Base-by-base conservation (phyloP, 2,329 filamentous ascomycete genomes). In the Westerdykella aurantiaca region DNA sequence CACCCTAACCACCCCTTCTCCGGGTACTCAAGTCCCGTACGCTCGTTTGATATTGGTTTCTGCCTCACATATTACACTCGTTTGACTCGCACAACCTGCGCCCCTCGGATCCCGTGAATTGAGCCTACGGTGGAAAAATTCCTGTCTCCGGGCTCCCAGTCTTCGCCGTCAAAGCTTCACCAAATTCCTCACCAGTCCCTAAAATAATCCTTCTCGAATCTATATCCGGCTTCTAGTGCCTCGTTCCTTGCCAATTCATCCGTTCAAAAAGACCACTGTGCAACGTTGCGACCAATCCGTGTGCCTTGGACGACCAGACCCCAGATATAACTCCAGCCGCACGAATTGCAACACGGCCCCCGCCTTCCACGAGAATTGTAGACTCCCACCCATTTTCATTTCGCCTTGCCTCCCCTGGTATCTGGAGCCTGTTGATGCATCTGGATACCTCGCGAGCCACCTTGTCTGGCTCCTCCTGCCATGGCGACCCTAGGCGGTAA, bases 1-100 rank as follows among this genome's bases (percentile, higher is more conserved):
- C 59, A 54, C 57, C 51, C 46, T 47, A 34, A 35, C 22, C 48
- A 45, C 50, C 48, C 48, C 46, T 47, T 43, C 44, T 29, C 48
- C 39, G 52, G 50, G 58, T 55, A 55, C 58, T 40, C 35, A 50
- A 48, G 60, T 60, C 58, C 60, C 56, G 52, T 63, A 50, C 63
- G 50, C 50, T 67, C 63, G 60, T 66, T 67, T 66, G 59, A 64
- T 53, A 50, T 52, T 45, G 38, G 52, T 60, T 53, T 62, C 53
- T 52, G 29, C 47, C 41, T 46, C 48, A 49, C 41, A 34, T 55
- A 53, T 55, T 51, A 61, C 63, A 47, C 56, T 64, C 61, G 38
- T 59, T 64, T 49, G 38, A 47, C 39, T 47, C 42, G 50, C 42
- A 41, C 42, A 49, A 39, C 46, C 47, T 48, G 41, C 33, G 12